Conservation (phyloP, 176 grass and related monocot genomes). For the Eragrostis curvula region DNA sequence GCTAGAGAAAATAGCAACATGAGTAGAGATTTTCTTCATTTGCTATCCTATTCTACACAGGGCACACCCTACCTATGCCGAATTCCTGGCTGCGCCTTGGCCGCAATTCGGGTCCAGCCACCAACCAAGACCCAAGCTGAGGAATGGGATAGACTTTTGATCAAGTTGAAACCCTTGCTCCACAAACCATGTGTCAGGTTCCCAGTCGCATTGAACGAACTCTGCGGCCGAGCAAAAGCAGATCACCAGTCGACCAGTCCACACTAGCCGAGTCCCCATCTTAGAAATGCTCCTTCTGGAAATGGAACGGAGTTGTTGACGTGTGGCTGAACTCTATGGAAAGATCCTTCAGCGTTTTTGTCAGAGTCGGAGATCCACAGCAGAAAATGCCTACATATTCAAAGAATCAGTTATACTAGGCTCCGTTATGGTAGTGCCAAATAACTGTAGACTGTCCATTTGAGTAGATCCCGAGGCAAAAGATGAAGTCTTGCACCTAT, state of each 20-base stretch:
- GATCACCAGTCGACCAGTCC: background rate
- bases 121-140: background rate
- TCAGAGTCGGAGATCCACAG: slow-evolving; percentile 80
- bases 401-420: background rate
- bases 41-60: background rate
- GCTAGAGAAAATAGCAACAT: no score
- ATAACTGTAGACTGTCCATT: no score
- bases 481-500: no score
- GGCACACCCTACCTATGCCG: background rate
- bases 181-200: no score
- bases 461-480: no score
- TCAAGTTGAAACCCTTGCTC: no score
- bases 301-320: slow-evolving; percentile 89
- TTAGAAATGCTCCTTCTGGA: slow-evolving; percentile 99
- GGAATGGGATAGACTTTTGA: no score
- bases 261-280: background rate
- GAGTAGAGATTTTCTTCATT: no score
- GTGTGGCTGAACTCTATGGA: slow-evolving; percentile 90
- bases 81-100: background rate
- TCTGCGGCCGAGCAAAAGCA: no score
- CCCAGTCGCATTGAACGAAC: background rate
- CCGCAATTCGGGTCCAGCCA: background rate
- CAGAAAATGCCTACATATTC: slow-evolving; percentile 87
- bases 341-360: slow-evolving; percentile 81
- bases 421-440: no score